Evolutionary conservation across 2,329 filamentous ascomycete species (phyloP).

Genomic region (Fusarium devonianum): DNA sequence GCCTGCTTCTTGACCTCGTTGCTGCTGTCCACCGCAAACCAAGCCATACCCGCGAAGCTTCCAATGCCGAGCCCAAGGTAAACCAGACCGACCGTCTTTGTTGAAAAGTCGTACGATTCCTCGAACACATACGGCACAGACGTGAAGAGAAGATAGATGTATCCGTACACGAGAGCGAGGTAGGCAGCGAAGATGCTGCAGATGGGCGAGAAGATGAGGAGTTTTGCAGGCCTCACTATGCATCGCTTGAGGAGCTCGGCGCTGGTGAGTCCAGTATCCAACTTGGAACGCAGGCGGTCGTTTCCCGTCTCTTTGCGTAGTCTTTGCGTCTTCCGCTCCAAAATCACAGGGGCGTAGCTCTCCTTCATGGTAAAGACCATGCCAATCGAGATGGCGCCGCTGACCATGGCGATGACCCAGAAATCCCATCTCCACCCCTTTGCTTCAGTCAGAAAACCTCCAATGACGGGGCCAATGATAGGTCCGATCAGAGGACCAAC

Average conservation of each 20-base stretch:
- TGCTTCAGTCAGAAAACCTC: slow-evolving; percentile 68
- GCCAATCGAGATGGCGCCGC: slow-evolving; percentile 42
- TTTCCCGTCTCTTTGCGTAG: slow-evolving; percentile 51
- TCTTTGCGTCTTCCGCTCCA: slow-evolving; percentile 47
- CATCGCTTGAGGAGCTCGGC: slow-evolving; percentile 47
- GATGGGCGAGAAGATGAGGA: slow-evolving; percentile 60
- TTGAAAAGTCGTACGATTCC: slow-evolving; percentile 49
- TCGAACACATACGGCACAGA: slow-evolving; percentile 61
- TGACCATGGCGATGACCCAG: slow-evolving; percentile 67
- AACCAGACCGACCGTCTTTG: slow-evolving; percentile 29
- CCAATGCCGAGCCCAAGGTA: slow-evolving; percentile 35
- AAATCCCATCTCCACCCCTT: slow-evolving; percentile 69
- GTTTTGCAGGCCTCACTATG: slow-evolving; percentile 54
- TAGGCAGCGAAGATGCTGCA: slow-evolving; percentile 56
- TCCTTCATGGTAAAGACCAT: slow-evolving; percentile 47
- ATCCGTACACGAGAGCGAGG: slow-evolving; percentile 60
- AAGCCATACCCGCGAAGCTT: slow-evolving; percentile 10
- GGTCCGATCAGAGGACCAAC: slow-evolving; percentile 58
- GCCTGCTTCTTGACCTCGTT: slow-evolving; percentile 5
- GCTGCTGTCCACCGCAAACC: slow-evolving; percentile 22
- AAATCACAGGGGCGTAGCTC: slow-evolving; percentile 48
- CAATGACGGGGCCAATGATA: slow-evolving; percentile 50
- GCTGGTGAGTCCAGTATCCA: slow-evolving; percentile 47
- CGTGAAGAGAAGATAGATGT: slow-evolving; percentile 62
- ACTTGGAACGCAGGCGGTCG: slow-evolving; percentile 54